Evolutionary conservation across 2,329 filamentous ascomycete species (phyloP), one percentile per base, ranked within the genome.

Genomic region (Paracamarosporium sp.): DNA sequence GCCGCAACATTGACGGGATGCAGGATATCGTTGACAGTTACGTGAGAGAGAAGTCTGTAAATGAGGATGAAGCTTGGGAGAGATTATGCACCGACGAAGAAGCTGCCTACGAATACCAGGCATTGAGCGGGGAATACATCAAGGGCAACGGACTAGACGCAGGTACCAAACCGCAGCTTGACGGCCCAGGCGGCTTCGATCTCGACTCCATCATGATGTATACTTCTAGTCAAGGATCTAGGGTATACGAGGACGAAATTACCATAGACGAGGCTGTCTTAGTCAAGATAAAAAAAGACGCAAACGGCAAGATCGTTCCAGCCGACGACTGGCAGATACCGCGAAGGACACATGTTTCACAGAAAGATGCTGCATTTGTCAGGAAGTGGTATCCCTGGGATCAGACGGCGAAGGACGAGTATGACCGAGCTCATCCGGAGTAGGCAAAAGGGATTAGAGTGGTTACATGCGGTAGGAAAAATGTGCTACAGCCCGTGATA

Each of bases 131-230:
- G 3, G 45, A 48, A 8, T 48, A 33, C 11, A 22, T 48, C 27
- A 48, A 36, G 15, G 45, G 45, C 45, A 15, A 24, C 5, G 24
- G 40, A 4, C 20, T 54, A 7, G 35, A 15, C 5, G 31, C 38
- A 5, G 7, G 2, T 3, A 47, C 30, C 2, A 43, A 43, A 40
- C 30, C 36, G 3, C 43, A 33, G 24, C 25, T 43, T 12, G 47
- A 55, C 17, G 56, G 53, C 5, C 22, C 51, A 5, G 40, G 40
- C 4, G 56, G 41, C 3, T 58, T 58, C n/a, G 56, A 58, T 35
- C 2, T 55, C 25, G 20, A 48, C 6, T 51, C 51, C 24, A 58
- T 58, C 28, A 58, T 58, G 56, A 13, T 58, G 22, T 55, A 55
- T 41, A 4, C 12, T 6, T 58, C 51, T 6, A 43, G 11, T 43